Conservation (phyloP, 1,139 yeast genomes). For the Hemisphaericaspora subhashii region DNA sequence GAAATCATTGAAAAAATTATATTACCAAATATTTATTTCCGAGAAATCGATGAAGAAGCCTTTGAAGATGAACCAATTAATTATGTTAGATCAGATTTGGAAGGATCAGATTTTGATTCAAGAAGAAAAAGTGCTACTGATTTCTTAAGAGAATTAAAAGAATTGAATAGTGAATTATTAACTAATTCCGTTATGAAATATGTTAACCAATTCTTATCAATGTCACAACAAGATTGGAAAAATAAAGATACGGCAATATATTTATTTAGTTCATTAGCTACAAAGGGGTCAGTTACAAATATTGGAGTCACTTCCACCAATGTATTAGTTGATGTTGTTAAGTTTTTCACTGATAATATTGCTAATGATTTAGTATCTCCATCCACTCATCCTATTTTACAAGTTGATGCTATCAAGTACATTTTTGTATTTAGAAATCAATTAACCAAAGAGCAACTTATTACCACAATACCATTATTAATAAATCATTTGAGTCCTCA, state of each 20-base stretch:
- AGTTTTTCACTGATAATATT: conserved; percentile 77
- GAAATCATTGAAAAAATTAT: conserved; percentile 82
- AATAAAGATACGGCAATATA: conserved; percentile 86
- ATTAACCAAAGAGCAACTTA: conserved; percentile 78
- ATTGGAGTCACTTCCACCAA: conserved; percentile 90
- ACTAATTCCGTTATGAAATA: conserved; percentile 79
- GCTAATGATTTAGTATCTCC: conserved; percentile 71
- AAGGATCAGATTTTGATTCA: conserved; percentile 92
- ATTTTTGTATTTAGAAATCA: conserved; percentile 90
- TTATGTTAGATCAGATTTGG: conserved; percentile 86
- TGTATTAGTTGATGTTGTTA: conserved; percentile 79
- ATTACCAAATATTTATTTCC: conserved; percentile 81
- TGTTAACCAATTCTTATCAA: conserved; percentile 63
- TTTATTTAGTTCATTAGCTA: conserved; percentile 84
- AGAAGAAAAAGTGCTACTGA: conserved; percentile 91
- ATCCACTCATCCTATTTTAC: conserved; percentile 66
- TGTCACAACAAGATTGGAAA: conserved; percentile 66
- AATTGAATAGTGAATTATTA: conserved; percentile 69
- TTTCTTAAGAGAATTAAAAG: conserved; percentile 83
- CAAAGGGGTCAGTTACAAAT: conserved; percentile 82
- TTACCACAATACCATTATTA: conserved; percentile 78
- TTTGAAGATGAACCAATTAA: conserved; percentile 98
- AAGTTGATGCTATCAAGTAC: conserved; percentile 90
- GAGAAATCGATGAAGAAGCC: conserved; percentile 84
- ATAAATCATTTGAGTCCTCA: conserved; percentile 59